Evolutionary conservation across 306 rosid genomes (phyloP).

Genomic region (Potentilla sterilis): DNA sequence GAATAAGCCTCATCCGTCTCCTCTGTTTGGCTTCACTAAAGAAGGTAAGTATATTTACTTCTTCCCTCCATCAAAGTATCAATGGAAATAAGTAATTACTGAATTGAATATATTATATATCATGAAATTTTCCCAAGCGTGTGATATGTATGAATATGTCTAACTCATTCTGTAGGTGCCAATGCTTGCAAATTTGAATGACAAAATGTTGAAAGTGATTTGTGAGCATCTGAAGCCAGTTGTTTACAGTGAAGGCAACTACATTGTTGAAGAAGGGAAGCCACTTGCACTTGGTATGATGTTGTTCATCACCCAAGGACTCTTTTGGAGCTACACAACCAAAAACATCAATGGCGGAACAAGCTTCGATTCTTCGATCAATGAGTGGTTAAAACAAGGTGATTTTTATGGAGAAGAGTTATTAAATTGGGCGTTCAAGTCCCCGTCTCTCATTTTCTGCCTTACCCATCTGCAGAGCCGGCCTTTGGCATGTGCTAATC

Average conservation of each 20-base stretch:
- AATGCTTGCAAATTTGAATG: background rate
- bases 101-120: no score
- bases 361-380: background rate
- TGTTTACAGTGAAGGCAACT: background rate
- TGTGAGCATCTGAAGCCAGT: background rate
- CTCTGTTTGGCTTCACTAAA: background rate
- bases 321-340: background rate
- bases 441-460: background rate
- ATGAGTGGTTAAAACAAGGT: background rate
- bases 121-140: no score
- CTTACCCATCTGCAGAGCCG: background rate
- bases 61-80: background rate
- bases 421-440: background rate
- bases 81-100: no score
- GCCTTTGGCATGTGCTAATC: no score
- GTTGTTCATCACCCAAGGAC: constrained; percentile 2
- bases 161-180: background rate
- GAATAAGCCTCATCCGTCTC: background rate
- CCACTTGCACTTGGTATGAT: constrained; percentile 3
- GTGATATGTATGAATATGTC: background rate
- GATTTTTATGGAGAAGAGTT: background rate
- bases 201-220: background rate
- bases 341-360: background rate
- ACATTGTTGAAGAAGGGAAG: background rate
- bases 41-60: background rate